Conservation (phyloP, 176 grass and related monocot genomes). For the Saccharum spontaneum region DNA sequence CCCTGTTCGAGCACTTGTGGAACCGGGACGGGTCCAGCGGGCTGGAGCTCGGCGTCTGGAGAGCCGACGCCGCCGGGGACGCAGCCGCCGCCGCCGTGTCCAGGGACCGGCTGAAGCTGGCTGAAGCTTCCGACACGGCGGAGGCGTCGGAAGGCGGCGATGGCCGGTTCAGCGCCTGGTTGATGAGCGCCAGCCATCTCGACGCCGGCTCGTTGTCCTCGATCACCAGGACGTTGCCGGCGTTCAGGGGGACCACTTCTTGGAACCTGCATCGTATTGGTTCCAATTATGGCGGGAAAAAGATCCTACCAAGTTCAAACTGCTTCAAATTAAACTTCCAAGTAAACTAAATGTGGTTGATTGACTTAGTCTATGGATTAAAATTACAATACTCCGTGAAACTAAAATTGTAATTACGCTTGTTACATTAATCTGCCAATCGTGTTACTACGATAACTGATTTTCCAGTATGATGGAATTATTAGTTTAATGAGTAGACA, state of each 20-base stretch:
- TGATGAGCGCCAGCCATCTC: constrained; percentile 82
- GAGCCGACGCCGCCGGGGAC: constrained; percentile 16
- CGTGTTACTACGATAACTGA: not conserved
- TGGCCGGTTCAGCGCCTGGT: constrained; percentile 77
- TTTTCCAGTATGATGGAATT: not conserved
- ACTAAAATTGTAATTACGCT: not conserved
- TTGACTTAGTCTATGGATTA: not conserved
- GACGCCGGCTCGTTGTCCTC: constrained; percentile 91
- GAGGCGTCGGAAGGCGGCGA: not conserved
- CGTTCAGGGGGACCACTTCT: constrained; percentile 88
- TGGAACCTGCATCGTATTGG: constrained; percentile 36
- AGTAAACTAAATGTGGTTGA: not conserved
- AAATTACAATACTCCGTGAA: too few relatives aligned
- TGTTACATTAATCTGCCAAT: not conserved
- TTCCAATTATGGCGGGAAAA: not conserved
- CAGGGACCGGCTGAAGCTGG: constrained; percentile 7
- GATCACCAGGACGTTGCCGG: constrained; percentile 87
- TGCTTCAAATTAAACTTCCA: not conserved
- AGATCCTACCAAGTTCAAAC: not conserved
- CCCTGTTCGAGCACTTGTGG: constrained; percentile 52
- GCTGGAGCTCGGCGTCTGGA: constrained; percentile 38
- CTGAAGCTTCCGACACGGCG: constrained; percentile 5
- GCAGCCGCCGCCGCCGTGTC: not conserved
- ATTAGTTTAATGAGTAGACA: not conserved
- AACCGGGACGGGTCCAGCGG: constrained; percentile 32